phyloP scores from a whole-genome alignment of 2,329 filamentous ascomycete genomes.

The Pseudogymnoascus sp. region DNA sequence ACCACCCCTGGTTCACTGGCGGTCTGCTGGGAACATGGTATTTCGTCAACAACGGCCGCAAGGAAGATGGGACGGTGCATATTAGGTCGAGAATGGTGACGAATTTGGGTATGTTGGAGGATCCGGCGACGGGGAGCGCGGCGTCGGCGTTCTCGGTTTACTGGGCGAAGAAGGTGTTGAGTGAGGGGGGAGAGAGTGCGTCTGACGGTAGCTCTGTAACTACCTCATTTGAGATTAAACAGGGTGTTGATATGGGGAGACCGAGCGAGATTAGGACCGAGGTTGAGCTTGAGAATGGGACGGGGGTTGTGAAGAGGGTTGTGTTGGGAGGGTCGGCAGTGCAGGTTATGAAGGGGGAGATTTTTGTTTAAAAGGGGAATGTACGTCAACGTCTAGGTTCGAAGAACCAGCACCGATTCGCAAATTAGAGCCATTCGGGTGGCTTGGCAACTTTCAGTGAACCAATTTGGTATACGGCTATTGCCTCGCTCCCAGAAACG shows the following conservation, averaged over 20 bases:
- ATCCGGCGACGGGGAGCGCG: constrained; percentile 56
- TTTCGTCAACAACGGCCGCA: constrained; percentile 21
- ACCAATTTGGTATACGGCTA: neutral
- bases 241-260: constrained; percentile 60
- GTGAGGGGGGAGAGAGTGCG: constrained; percentile 25
- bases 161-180: constrained; percentile 38
- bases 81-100: constrained; percentile 56
- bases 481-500: neutral
- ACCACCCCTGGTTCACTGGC: neutral
- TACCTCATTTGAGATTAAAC: constrained; percentile 38
- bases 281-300: constrained; percentile 14
- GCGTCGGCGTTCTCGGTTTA: constrained; percentile 49
- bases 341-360: constrained; percentile 20
- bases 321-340: constrained; percentile 18
- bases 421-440: constrained; percentile 32
- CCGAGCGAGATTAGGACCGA: constrained; percentile 21
- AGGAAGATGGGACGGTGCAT: constrained; percentile 20
- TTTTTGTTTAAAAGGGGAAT: constrained; percentile 14
- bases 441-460: neutral
- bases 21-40: neutral
- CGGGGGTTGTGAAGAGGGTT: constrained; percentile 16
- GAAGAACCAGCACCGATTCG: constrained; percentile 49
- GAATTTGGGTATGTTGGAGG: constrained; percentile 36
- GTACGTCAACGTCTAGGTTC: constrained; percentile 39
- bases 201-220: constrained; percentile 27